Conservation (phyloP, 192 early-diverging fungal genomes). For the Coemansia sp. region DNA sequence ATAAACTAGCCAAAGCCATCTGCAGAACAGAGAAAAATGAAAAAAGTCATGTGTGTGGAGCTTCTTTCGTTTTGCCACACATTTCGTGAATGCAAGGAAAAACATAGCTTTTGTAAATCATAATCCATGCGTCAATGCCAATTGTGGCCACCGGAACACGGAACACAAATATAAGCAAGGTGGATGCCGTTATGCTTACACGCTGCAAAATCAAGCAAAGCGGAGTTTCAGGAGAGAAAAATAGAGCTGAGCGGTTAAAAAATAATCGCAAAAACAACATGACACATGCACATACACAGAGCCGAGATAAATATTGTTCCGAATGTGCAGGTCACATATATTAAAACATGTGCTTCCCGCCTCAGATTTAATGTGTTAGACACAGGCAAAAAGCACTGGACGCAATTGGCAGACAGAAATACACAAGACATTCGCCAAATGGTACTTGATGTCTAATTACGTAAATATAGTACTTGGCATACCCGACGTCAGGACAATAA, state of each 20-base stretch:
- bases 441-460: background rate
- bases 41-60: background rate
- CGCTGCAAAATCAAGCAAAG: constrained; percentile 3
- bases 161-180: background rate
- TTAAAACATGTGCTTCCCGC: constrained; percentile 7
- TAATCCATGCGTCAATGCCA: background rate
- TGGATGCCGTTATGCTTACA: background rate
- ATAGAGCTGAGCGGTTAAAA: background rate
- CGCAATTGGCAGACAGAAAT: background rate
- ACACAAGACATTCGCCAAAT: background rate
- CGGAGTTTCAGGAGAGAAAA: background rate
- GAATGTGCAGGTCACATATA: constrained; percentile 6
- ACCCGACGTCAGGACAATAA: background rate
- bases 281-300: constrained; percentile 4
- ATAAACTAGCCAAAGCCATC: background rate
- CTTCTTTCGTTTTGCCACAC: background rate
- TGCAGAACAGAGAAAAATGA: constrained; percentile 3
- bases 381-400: background rate
- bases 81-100: background rate
- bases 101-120: background rate
- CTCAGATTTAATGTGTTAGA: background rate
- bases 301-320: constrained; percentile 4
- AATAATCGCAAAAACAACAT: background rate
- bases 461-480: constrained; percentile 3
- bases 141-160: constrained; percentile 3